Conservation (phyloP, 73 alveolate species). For the Tetrahymena elliotti region DNA sequence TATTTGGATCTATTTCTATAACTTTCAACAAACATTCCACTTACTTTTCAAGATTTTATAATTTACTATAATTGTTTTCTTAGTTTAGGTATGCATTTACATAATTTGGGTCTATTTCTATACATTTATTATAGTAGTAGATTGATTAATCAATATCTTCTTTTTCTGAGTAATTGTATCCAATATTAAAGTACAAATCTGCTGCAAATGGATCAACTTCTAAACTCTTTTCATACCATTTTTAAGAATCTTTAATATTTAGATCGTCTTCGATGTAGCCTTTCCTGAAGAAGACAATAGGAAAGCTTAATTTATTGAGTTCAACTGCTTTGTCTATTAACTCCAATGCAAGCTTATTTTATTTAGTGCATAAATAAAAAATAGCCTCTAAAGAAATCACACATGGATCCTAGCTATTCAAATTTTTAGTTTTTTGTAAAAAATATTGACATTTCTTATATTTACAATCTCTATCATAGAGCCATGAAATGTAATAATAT, state of each 20-base stretch:
- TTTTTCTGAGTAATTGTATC: neutral
- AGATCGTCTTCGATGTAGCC: neutral
- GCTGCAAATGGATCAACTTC: neutral
- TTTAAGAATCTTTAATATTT: neutral
- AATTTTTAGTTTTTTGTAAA: neutral
- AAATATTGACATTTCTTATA: neutral
- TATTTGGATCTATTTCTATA: conserved; percentile 46
- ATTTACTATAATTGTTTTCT: conserved; percentile 22
- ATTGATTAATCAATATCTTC: conserved; percentile 45
- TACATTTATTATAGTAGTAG: conserved; percentile 29
- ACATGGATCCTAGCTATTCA: neutral
- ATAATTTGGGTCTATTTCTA: conserved; percentile 48
- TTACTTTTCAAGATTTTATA: conserved; percentile 13
- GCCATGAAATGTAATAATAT: neutral
- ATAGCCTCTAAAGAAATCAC: neutral
- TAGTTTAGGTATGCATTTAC: conserved; percentile 46
- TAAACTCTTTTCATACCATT: neutral
- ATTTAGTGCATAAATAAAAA: neutral
- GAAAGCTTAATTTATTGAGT: neutral
- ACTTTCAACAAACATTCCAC: conserved; percentile 32
- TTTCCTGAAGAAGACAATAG: neutral
- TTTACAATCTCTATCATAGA: neutral
- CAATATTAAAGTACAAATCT: neutral
- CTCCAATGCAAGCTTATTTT: neutral
- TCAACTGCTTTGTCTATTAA: neutral